A percentile compares a stretch with the other conserved stretches of the same genome.
Conservation (phyloP, 2,329 filamentous ascomycete species). For the Colletotrichum sp. region DNA sequence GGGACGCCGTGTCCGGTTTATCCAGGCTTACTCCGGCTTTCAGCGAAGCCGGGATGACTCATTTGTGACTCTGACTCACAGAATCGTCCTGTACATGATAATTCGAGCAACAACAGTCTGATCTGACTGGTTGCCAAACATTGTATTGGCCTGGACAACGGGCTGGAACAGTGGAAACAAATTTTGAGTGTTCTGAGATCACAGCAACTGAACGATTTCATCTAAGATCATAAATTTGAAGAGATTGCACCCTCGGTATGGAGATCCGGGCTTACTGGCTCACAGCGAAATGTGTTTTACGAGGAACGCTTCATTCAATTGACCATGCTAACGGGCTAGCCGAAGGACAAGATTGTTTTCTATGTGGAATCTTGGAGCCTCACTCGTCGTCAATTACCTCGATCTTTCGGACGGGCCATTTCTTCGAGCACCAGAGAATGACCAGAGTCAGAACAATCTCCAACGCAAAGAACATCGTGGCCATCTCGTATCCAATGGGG, state of each 20-base stretch:
- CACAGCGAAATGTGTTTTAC: neutral
- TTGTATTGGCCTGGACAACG: neutral
- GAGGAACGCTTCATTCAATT: neutral
- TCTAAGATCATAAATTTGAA: rapidly evolving
- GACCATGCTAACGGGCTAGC: neutral
- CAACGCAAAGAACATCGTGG: conserved; percentile 34
- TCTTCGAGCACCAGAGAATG: neutral
- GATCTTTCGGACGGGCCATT: neutral
- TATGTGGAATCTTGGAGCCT: neutral
- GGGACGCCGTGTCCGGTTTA: neutral
- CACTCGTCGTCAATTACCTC: neutral
- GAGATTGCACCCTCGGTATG: neutral
- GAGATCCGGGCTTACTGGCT: neutral
- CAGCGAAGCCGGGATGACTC: neutral
- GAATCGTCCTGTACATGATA: neutral
- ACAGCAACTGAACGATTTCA: neutral
- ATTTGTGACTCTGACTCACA: neutral
- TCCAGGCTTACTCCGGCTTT: neutral
- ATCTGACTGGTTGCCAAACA: neutral
- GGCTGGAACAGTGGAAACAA: neutral
- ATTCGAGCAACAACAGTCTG: neutral
- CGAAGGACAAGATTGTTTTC: neutral
- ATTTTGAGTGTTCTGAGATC: neutral
- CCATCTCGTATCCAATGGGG: conserved; percentile 39
- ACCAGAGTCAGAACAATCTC: conserved; percentile 27